A percentile compares a stretch with the other conserved stretches of the same genome.
Evolutionary conservation across 495 filamentous ascomycete genomes (phyloP).

Genomic region (Aspergillus mulundensis): DNA sequence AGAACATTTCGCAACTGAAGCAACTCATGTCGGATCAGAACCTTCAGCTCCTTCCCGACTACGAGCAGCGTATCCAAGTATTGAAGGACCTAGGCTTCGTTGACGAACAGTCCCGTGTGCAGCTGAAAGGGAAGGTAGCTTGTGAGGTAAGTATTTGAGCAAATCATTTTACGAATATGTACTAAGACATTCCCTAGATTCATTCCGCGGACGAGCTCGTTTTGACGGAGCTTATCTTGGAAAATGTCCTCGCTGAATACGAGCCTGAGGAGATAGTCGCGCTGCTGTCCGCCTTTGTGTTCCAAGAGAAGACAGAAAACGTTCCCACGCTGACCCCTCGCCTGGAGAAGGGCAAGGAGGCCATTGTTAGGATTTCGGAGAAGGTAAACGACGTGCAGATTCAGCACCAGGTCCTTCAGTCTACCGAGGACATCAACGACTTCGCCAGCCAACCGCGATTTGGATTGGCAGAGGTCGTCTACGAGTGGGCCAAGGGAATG

Average conservation of each 20-base stretch:
- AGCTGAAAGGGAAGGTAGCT: constrained; percentile 95
- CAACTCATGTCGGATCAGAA: constrained; percentile 93
- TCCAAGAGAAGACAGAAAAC: constrained; percentile 91
- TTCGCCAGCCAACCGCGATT: constrained; percentile 84
- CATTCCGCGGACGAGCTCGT: constrained; percentile 98
- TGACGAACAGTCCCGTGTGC: constrained; percentile 75
- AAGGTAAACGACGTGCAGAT: constrained; percentile 86
- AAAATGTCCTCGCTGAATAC: constrained; percentile 92
- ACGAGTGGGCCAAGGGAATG: constrained; percentile 98
- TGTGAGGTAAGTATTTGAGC: constrained; percentile 61
- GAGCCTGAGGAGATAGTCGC: constrained; percentile 97
- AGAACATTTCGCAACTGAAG: constrained; percentile 80
- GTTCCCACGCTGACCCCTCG: constrained; percentile 78
- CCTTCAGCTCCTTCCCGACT: constrained; percentile 93
- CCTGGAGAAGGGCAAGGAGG: constrained; percentile 78
- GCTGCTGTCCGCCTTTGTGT: constrained; percentile 92
- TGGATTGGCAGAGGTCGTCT: constrained; percentile 93
- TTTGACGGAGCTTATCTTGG: constrained; percentile 89
- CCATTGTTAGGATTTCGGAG: constrained; percentile 82
- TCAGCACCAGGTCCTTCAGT: constrained; percentile 83
- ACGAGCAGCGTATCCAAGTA: constrained; percentile 89
- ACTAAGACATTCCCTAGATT: constrained; percentile 44
- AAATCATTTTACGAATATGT: not conserved
- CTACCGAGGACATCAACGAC: constrained; percentile 83
- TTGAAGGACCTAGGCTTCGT: constrained; percentile 88